These are phyloP conservation scores for Penicilliopsis zonata DNA, from an alignment of 495 filamentous ascomycete genomes.

Conservation along the genomic window DNA sequence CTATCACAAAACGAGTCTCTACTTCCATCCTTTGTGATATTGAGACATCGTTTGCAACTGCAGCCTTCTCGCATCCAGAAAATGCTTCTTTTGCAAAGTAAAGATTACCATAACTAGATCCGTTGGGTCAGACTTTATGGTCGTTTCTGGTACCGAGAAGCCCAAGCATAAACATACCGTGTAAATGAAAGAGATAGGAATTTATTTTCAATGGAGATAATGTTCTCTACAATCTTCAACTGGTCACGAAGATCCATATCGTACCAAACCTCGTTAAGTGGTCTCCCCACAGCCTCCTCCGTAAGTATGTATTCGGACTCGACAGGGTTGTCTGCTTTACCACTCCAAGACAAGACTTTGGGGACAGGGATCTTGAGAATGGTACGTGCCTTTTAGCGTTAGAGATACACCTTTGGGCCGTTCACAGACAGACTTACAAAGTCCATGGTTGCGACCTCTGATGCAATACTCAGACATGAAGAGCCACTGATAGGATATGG, in stretches of 20 bases:
- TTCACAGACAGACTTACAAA: slow-evolving; percentile 14
- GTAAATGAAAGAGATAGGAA: slow-evolving; percentile 13
- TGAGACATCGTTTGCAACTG: slow-evolving; percentile 5
- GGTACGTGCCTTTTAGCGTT: slow-evolving; percentile 5
- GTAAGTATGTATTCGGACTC: slow-evolving; percentile 32
- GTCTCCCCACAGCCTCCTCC: slow-evolving; percentile 17
- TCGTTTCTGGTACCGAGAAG: not conserved
- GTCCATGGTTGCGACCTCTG: slow-evolving; percentile 30
- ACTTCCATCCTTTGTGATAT: slow-evolving; percentile 7
- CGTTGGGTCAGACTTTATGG: slow-evolving; percentile 2
- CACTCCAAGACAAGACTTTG: slow-evolving; percentile 25
- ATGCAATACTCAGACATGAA: slow-evolving; percentile 14
- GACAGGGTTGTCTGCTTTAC: slow-evolving; percentile 13
- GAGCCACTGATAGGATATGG: slow-evolving; percentile 21
- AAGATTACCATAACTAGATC: slow-evolving; percentile 14
- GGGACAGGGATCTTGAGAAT: slow-evolving; percentile 19
- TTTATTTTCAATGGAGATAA: slow-evolving; percentile 16
- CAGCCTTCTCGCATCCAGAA: slow-evolving; percentile 2
- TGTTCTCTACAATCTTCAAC: slow-evolving; percentile 14
- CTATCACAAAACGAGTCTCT: slow-evolving; percentile 15
- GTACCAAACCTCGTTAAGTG: slow-evolving; percentile 14
- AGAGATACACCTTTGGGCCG: slow-evolving; percentile 8
- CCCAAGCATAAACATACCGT: slow-evolving; percentile 5
- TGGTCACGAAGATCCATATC: slow-evolving; percentile 13
- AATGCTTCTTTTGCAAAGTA: slow-evolving; percentile 13